Percentiles rank a stretch among this genome's conserved stretches.
phyloP scores from a whole-genome alignment of 2,329 filamentous ascomycete species.

The Didymellaceae sp. region DNA sequence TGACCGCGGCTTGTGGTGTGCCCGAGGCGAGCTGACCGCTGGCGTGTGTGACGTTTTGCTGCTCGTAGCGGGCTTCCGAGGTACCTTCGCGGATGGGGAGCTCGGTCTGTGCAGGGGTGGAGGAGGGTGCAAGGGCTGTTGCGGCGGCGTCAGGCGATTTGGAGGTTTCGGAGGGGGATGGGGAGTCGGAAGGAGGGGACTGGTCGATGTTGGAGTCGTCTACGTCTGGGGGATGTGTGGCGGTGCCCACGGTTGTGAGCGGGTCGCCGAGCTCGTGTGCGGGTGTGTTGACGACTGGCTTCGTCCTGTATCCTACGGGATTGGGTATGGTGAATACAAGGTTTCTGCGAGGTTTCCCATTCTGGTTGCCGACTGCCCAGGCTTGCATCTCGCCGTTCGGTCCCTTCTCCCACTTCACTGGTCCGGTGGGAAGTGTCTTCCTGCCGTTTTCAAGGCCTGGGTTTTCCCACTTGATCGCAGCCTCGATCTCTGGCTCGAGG shows the following conservation, averaged over 20 bases:
- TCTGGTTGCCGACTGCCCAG: constrained; percentile 53
- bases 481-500: constrained; percentile 65
- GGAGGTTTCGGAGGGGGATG: constrained; percentile 24
- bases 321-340: constrained; percentile 50
- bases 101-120: constrained; percentile 21
- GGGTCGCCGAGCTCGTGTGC: constrained; percentile 31
- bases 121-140: constrained; percentile 5
- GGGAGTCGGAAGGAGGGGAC: constrained; percentile 29
- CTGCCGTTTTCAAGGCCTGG: constrained; percentile 40
- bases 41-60: constrained; percentile 54
- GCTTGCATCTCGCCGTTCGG: constrained; percentile 53
- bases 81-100: constrained; percentile 51
- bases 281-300: constrained; percentile 38
- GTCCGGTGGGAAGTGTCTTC: constrained; percentile 55
- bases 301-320: constrained; percentile 37
- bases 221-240: constrained; percentile 45
- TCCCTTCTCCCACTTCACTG: constrained; percentile 55
- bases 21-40: constrained; percentile 50
- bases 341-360: constrained; percentile 48
- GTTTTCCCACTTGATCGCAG: constrained; percentile 51
- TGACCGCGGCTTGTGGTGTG: constrained; percentile 50
- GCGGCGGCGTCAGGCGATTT: constrained; percentile 8
- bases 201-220: constrained; percentile 26
- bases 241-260: constrained; percentile 43
- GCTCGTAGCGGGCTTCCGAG: constrained; percentile 49